Percentiles rank a stretch among this genome's conserved stretches.
phyloP scores from a whole-genome alignment of 495 filamentous ascomycete genomes.

The Penicillium silybi region DNA sequence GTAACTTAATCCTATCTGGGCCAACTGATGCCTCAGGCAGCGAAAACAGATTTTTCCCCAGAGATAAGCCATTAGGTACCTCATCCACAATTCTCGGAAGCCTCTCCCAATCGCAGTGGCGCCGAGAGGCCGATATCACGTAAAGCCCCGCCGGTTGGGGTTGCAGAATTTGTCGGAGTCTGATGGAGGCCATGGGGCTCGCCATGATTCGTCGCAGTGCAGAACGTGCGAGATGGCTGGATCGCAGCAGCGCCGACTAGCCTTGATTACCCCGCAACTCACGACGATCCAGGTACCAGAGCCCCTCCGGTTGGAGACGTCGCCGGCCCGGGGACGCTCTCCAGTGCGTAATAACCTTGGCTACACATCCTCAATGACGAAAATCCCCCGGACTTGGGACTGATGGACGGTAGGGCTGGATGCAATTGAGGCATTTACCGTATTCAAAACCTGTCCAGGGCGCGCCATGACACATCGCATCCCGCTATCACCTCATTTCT shows the following conservation, averaged over 20 bases:
- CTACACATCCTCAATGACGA: constrained; percentile 10
- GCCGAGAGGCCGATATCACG: constrained; percentile 26
- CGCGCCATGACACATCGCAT: constrained; percentile 26
- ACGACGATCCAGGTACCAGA: constrained; percentile 26
- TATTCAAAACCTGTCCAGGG: background rate
- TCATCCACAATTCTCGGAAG: constrained; percentile 19
- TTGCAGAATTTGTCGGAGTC: constrained; percentile 8
- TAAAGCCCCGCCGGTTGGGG: constrained; percentile 19
- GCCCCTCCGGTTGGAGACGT: constrained; percentile 18
- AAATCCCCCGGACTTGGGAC: constrained; percentile 24
- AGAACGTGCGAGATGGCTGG: constrained; percentile 2
- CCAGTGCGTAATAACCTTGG: constrained; percentile 7
- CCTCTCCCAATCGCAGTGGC: constrained; percentile 23
- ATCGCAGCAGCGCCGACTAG: background rate
- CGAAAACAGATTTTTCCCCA: background rate
- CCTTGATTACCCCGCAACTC: constrained; percentile 21
- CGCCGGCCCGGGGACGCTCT: constrained; percentile 15
- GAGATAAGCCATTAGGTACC: constrained; percentile 12
- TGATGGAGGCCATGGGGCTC: background rate
- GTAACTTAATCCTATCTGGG: background rate
- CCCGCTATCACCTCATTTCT: constrained; percentile 18
- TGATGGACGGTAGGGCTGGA: constrained; percentile 10
- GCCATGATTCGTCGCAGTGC: constrained; percentile 5
- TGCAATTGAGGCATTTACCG: constrained; percentile 12
- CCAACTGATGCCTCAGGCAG: background rate